phyloP scores from a whole-genome alignment of 371 early-diverging fungal species.

The Mucor mucedo region DNA sequence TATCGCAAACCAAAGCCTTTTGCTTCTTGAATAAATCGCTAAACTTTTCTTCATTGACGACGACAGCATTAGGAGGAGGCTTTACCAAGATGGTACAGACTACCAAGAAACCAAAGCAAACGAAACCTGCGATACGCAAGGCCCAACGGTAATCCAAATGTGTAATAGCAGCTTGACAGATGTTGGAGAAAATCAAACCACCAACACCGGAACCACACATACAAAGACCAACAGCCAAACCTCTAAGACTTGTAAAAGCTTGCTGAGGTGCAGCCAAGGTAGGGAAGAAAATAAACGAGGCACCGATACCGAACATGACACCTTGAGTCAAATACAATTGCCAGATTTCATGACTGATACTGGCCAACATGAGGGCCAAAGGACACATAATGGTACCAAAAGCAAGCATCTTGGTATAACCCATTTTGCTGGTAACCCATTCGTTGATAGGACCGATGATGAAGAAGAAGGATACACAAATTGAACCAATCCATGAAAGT shows the following conservation, averaged over 20 bases:
- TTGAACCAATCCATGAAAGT: constrained; percentile 49
- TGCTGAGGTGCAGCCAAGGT: constrained; percentile 70
- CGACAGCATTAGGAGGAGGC: constrained; percentile 36
- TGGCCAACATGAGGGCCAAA: constrained; percentile 66
- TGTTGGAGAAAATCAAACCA: constrained; percentile 66
- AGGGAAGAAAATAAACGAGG: constrained; percentile 71
- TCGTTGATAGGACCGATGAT: constrained; percentile 48
- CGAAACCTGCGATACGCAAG: constrained; percentile 65
- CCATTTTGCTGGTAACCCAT: constrained; percentile 54
- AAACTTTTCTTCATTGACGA: constrained; percentile 28
- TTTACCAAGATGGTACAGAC: constrained; percentile 54
- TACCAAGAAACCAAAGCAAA: constrained; percentile 52
- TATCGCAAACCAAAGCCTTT: constrained; percentile 20
- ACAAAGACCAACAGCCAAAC: constrained; percentile 75
- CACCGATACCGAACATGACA: constrained; percentile 71
- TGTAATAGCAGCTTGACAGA: constrained; percentile 55
- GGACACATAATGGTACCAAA: constrained; percentile 55
- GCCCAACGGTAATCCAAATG: constrained; percentile 67
- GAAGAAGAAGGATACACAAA: constrained; percentile 42
- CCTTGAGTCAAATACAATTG: constrained; percentile 75
- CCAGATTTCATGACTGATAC: constrained; percentile 66
- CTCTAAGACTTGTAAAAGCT: constrained; percentile 72
- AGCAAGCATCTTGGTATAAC: constrained; percentile 58
- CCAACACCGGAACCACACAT: constrained; percentile 74
- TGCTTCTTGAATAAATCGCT: constrained; percentile 32